Base-by-base conservation (phyloP, 352 stramenopile genomes). In the Globisporangium nunn region DNA sequence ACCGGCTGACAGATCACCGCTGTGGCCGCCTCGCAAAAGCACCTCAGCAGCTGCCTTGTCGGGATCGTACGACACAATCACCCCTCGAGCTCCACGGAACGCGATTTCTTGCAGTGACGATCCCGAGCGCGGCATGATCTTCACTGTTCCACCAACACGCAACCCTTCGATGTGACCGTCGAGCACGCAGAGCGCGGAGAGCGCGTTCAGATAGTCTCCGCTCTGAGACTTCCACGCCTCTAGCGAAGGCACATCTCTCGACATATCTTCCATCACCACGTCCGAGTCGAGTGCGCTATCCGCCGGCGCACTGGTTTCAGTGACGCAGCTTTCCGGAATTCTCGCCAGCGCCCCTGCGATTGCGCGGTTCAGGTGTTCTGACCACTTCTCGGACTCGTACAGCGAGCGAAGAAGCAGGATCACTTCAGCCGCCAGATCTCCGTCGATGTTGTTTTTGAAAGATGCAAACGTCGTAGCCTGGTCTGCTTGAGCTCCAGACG, bases 211-310 rank as follows among this genome's bases (percentile, higher is more conserved):
- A 48, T 90, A 87, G 35, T 56, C 68, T 4, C 63, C 58, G 12
- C 63, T 82, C 61, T 88, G 76, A 2, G 55, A 49, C 17, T 64
- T 75, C 81, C 81, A 93, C 12, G 49, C 65, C 33, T 73, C 66
- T 2, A 88, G 52, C 15, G 75, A 81, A 0, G 81, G 83, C 2
- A 75, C 57, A 15, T 87, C 78, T 12, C 75, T 71, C 17, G 71
- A 81, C 45, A 80, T 78, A 29, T 95, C 85, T 66, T 93, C 85
- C 81, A 92, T 92, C 54, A 93, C 85, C 14, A 93, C 80, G 64
- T 94, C 84, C 1, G 74, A 75, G 53, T 94, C 84, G 0, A 64
- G 61, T 6, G 54, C 66, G 50, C 70, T 61, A 33, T 52, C 37
- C 14, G 45, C 14, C 15, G 49, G 30, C 41, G 61, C 59, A 23